Evolutionary conservation across 371 early-diverging fungal genomes (phyloP).

Genomic region (Mortierella sp.): DNA sequence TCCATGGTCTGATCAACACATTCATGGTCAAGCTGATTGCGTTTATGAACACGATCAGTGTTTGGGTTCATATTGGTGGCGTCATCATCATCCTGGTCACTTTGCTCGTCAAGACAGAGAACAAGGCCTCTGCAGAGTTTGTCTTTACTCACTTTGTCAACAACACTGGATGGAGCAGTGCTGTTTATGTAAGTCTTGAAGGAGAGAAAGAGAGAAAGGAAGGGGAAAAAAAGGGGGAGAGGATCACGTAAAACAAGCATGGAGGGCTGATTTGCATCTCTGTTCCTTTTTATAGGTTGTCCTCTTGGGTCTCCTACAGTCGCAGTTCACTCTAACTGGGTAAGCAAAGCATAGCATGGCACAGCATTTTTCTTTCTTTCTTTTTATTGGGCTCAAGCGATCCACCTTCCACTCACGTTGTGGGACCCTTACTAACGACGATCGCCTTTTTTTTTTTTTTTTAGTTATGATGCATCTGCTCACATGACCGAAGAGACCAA

Average conservation of each 20-base stretch:
- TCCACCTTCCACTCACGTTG: no score
- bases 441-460: not conserved
- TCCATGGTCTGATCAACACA: conserved; percentile 67
- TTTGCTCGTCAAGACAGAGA: conserved; percentile 55
- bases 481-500: conserved; percentile 84
- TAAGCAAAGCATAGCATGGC: not conserved
- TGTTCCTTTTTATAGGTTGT: conserved; percentile 31
- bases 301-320: conserved; percentile 59
- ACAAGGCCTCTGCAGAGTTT: conserved; percentile 56
- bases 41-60: conserved; percentile 59
- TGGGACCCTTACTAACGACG: not conserved
- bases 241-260: no score
- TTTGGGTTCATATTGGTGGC: conserved; percentile 69
- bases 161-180: conserved; percentile 57
- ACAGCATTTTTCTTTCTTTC: not conserved
- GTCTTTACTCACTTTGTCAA: conserved; percentile 58
- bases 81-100: conserved; percentile 62
- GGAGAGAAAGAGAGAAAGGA: not conserved
- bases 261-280: no score
- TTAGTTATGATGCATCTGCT: conserved; percentile 75
- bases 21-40: conserved; percentile 60
- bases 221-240: no score
- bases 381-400: not conserved
- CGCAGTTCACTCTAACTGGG: conserved; percentile 61
- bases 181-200: conserved; percentile 54